These are phyloP conservation scores for Candida manassasensis DNA, from an alignment of 805 yeast species.

Conservation along the genomic window DNA sequence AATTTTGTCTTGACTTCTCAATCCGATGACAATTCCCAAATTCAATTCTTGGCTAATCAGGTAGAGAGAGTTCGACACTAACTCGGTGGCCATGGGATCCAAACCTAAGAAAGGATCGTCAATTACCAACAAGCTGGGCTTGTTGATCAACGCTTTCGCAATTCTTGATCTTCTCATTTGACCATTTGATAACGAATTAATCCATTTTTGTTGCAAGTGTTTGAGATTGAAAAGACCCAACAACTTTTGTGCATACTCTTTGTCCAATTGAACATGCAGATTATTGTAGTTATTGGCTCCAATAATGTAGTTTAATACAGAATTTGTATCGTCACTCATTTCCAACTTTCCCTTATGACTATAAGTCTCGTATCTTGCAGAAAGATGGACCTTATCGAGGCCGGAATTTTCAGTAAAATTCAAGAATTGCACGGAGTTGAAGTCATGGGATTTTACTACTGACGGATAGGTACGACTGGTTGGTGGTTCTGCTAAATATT, in stretches of 20 bases:
- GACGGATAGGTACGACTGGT: constrained; percentile 53
- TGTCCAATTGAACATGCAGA: constrained; percentile 12
- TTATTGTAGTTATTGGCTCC: constrained; percentile 50
- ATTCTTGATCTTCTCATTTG: constrained; percentile 88
- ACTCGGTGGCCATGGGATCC: constrained; percentile 65
- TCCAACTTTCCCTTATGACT: constrained; percentile 59
- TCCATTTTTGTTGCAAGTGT: constrained; percentile 66
- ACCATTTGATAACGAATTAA: constrained; percentile 87
- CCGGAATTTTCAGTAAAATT: constrained; percentile 35
- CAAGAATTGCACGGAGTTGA: constrained; percentile 28
- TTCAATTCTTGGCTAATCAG: constrained; percentile 28
- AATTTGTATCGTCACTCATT: constrained; percentile 59
- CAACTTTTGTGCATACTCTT: constrained; percentile 35
- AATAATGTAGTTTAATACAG: constrained; percentile 50
- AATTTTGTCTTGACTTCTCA: constrained; percentile 66
- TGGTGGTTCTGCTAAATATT: constrained; percentile 49
- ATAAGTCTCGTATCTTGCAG: constrained; percentile 84
- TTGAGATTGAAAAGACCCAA: constrained; percentile 49
- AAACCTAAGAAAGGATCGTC: constrained; percentile 94
- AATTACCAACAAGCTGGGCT: constrained; percentile 63
- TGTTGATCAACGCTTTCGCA: constrained; percentile 63
- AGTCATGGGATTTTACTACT: constrained; percentile 21
- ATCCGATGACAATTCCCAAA: constrained; percentile 65
- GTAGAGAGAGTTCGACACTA: constrained; percentile 53
- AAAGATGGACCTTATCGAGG: constrained; percentile 57